Evolutionary conservation across 108 stramenopile genomes (phyloP), one percentile per base, ranked within the genome.

Genomic region (Conticribra weissflogii): DNA sequence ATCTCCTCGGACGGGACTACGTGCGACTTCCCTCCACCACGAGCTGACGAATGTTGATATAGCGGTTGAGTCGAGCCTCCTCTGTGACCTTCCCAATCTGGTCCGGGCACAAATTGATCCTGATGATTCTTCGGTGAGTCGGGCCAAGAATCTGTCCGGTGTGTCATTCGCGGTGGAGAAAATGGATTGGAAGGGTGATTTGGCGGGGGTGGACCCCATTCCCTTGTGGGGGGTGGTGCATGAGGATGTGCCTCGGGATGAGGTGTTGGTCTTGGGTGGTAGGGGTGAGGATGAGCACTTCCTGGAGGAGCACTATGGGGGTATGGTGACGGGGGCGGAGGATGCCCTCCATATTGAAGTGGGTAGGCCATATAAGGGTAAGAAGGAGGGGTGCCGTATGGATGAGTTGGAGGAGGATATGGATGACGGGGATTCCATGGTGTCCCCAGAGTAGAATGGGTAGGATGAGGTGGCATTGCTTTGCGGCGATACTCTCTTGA

Each of bases 291-390:
- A 28, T 63, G 31, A 3, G 66, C 27, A 54, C 58, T 59, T 2
- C 53, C 54, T 31, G 68, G 55, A 31, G 59, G 33, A 28, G 36
- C n/a, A 52, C 8, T 17, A 45, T 48, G 46, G 54, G 22, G 60
- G 31, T 21, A 27, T 21, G 22, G 48, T 17, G 59, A 36, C 34
- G 50, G 59, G 28, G 48, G 58, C 27, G 30, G 51, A 62, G 49
- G 34, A 60, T 58, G 51, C 34, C 44, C 21, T 8, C 51, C 19
- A 28, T 32, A 46, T 17, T 41, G 70, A 28, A 25, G 48, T 28
- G 46, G 25, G 50, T 71, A 71, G 0, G 59, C 59, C 22, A 12
- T n/a, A 36, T 44, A 32, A 56, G 44, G 54, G 57, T 64, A 71
- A 17, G 36, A 54, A 34, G 59, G 62, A 19, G 63, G 60, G 48